Conservation (phyloP, 2,329 filamentous ascomycete species). For the Aspergillus sclerotialis region DNA sequence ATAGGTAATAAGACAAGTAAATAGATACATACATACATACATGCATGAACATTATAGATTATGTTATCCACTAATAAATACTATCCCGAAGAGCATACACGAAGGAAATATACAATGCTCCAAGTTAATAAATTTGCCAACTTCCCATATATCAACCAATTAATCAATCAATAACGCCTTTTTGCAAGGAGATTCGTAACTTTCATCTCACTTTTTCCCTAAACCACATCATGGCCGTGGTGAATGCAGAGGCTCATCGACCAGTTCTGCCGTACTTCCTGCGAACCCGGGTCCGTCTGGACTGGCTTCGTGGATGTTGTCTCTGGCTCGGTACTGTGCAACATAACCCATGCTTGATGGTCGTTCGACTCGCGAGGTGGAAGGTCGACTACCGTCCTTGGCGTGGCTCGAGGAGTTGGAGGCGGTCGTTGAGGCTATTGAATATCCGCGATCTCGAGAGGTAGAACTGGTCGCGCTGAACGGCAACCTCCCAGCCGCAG, state of each 20-base stretch:
- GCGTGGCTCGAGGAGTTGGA: constrained; percentile 32
- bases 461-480: constrained; percentile 33
- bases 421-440: constrained; percentile 30
- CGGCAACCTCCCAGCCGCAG: constrained; percentile 33
- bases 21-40: too few species aligned
- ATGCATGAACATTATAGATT: too few species aligned
- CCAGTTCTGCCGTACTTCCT: constrained; percentile 39
- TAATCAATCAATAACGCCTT: constrained; percentile 1
- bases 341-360: constrained; percentile 47
- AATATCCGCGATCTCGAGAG: constrained; percentile 28
- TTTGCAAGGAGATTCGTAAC: constrained; percentile 14
- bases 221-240: too few species aligned
- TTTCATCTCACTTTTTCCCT: too few species aligned
- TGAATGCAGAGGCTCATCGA: constrained; percentile 26
- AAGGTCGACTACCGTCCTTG: constrained; percentile 17
- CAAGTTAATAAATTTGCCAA: too few species aligned
- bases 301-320: constrained; percentile 40
- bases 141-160: too few species aligned
- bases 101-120: too few species aligned
- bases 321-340: constrained; percentile 40
- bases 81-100: too few species aligned
- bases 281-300: constrained; percentile 30
- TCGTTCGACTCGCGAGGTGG: constrained; percentile 21
- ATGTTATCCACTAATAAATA: too few species aligned
- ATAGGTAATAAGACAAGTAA: too few species aligned